Evolutionary conservation across 73 alveolate species (phyloP).

Genomic region (Paramecium sexaurelia): DNA sequence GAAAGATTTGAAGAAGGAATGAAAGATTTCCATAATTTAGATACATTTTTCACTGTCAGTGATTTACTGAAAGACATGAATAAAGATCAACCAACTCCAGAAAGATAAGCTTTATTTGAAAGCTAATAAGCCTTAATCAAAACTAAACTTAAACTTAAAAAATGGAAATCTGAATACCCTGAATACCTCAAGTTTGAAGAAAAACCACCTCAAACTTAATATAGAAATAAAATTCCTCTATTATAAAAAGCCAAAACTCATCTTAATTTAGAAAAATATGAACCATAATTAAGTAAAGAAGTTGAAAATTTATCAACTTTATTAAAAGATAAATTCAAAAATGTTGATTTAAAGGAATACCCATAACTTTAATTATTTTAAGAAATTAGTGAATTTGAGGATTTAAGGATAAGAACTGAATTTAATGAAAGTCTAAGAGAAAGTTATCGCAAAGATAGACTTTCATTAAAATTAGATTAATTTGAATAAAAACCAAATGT

Average conservation of each 20-base stretch:
- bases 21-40: conserved; percentile 5
- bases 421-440: not conserved
- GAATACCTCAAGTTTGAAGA: not conserved
- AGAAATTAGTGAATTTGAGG: not conserved
- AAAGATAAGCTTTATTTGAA: not conserved
- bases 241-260: not conserved
- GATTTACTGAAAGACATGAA: conserved; percentile 8
- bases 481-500: not conserved
- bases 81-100: not conserved
- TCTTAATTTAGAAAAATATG: not conserved
- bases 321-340: conserved; percentile 2
- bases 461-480: not conserved
- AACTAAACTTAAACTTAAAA: not conserved
- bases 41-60: conserved; percentile 18
- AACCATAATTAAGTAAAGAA: not conserved
- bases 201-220: not conserved
- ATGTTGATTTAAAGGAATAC: conserved; percentile 5
- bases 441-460: not conserved
- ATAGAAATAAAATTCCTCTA: not conserved
- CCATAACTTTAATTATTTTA: conserved; percentile 46
- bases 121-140: not conserved
- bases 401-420: not conserved
- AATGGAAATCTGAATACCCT: conserved; percentile 35
- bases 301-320: not conserved
- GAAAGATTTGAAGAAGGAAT: conserved; percentile 29